phyloP scores from a whole-genome alignment of 176 grass and related monocot species.

The Canna indica region DNA sequence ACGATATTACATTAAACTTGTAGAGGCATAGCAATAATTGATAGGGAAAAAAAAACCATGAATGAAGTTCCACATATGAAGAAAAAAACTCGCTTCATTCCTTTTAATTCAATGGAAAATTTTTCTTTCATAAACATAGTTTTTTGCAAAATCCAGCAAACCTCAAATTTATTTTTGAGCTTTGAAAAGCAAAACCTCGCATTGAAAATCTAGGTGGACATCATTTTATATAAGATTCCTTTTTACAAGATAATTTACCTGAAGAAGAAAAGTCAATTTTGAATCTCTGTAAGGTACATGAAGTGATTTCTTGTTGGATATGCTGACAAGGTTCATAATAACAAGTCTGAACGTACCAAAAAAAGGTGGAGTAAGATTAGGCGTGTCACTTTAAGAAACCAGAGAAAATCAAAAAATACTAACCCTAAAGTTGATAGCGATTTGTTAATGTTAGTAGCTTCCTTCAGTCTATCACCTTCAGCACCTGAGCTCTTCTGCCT shows the following conservation, averaged over 20 bases:
- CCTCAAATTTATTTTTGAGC: neutral
- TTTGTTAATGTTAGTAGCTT: constrained; percentile 97
- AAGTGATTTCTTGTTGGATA: constrained; percentile 83
- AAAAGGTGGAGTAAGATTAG: neutral
- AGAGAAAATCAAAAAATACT: constrained; percentile 23
- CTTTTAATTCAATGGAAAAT: neutral
- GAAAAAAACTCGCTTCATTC: neutral
- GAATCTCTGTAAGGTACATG: constrained; percentile 98
- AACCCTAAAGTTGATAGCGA: constrained; percentile 95
- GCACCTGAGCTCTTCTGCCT: constrained; percentile 99
- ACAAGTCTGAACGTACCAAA: constrained; percentile 54
- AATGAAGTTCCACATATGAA: constrained; percentile 2
- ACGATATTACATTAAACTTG: too few species aligned
- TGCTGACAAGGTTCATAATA: constrained; percentile 84
- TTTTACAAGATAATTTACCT: constrained; percentile 43
- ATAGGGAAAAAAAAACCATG: neutral
- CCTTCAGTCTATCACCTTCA: constrained; percentile 94
- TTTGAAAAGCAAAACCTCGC: neutral
- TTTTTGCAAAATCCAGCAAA: neutral
- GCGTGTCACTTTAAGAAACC: constrained; percentile 1
- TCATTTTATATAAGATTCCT: neutral
- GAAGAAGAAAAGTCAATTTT: constrained; percentile 97
- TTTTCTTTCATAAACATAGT: neutral
- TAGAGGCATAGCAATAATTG: too few species aligned
- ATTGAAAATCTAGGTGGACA: too few species aligned